Evolutionary conservation across 208 protist species (phyloP), one percentile per base, ranked within the genome.

Genomic region (Angomonas desouzai): DNA sequence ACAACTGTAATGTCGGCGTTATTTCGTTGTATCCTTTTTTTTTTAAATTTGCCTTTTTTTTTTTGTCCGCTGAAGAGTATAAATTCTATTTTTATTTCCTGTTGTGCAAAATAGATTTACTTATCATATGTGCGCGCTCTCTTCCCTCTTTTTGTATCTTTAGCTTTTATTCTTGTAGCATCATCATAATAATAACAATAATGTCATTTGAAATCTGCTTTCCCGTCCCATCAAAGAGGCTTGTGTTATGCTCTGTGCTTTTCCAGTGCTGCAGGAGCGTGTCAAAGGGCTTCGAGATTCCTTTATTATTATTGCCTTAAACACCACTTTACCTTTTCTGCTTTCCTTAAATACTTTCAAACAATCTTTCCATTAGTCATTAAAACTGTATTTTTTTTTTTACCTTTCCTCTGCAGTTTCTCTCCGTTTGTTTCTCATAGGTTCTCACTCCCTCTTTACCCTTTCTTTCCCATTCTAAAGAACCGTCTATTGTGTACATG

Each of bases 11-110:
- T n/a, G n/a, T n/a, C n/a, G n/a, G n/a, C n/a, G n/a, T n/a, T n/a
- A n/a, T n/a, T n/a, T n/a, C n/a, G n/a, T n/a, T n/a, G n/a, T n/a
- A n/a, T n/a, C n/a, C n/a, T n/a, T n/a, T n/a, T n/a, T n/a, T n/a
- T n/a, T n/a, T n/a, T n/a, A n/a, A n/a, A n/a, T n/a, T n/a, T n/a
- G 36, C 9, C 36, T 40, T 57, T 57, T 57, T 36, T 57, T 59
- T 34, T 59, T 43, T 59, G n/a, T 59, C 20, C 38, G 3, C n/a
- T 51, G 45, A 13, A 51, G 20, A 27, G 45, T 51, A 25, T 1
- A 40, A 45, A 38, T n/a, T n/a, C n/a, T n/a, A n/a, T n/a, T n/a
- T n/a, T n/a, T n/a, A n/a, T n/a, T n/a, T n/a, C n/a, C n/a, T n/a
- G n/a, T n/a, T n/a, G n/a, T n/a, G n/a, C n/a, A n/a, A n/a, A n/a